Evolutionary conservation across 768 basidiomycete genomes (phyloP), one percentile per base, ranked within the genome.

Genomic region (Mycena chlorophos): DNA sequence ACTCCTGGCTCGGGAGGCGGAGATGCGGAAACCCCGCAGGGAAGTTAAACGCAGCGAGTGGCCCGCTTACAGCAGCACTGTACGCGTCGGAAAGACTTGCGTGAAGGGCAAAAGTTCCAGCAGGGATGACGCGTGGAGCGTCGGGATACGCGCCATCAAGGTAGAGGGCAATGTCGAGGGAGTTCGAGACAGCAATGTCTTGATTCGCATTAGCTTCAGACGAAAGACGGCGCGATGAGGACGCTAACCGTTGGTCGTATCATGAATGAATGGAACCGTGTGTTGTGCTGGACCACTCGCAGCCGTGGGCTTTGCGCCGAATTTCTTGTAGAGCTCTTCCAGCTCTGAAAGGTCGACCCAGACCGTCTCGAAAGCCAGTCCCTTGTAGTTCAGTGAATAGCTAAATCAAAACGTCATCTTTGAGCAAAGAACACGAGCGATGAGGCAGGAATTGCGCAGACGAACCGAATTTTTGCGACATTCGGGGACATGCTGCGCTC

Each of bases 341-440:
- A 86, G 78, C 50, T 84, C 79, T 3, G 77, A 77, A 56, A 73
- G 79, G 54, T 83, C 81, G 51, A 84, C 64, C 76, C 78, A 81
- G 42, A 75, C 71, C 3, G 81, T 82, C 60, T 69, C 74, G 67
- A 78, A 78, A 1, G 75, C 59, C 17, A 73, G 52, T 2, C 64
- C 66, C 65, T 73, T 75, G 63, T 66, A 72, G 54, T 73, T 74
- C 49, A 77, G 61, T 30, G 64, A 61, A 42, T 69, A 73, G 54
- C 72, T 72, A 51, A n/a, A 51, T 19, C 25, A 8, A 34, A 34
- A 8, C 10, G 25, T 54, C 23, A 43, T 17, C 10, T 34, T 34
- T 40, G 19, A 40, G 10, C 12, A 12, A 20, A 19, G 8, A 40
- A 40, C 12, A 5, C 19, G 39, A 6, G 10, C 19, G 39, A 10